Conservation (phyloP, 169 alveolate genomes). For the Plasmodium adleri region DNA sequence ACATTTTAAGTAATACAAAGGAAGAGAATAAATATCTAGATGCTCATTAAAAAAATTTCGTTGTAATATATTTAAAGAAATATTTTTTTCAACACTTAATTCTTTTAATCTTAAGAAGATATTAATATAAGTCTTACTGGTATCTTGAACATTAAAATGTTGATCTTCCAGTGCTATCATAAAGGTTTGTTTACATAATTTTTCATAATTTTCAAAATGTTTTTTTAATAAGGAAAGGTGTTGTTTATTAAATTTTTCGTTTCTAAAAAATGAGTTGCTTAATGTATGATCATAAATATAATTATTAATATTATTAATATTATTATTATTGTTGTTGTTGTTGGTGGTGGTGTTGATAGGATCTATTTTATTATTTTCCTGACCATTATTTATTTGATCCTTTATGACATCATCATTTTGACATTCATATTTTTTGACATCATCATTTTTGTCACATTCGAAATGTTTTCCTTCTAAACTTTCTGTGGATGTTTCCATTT, state of each 20-base stretch:
- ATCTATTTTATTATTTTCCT: too few relatives aligned
- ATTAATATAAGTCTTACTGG: slow-evolving; percentile 29
- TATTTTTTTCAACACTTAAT: not conserved
- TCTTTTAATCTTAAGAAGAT: slow-evolving; percentile 27
- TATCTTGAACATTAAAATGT: slow-evolving; percentile 40
- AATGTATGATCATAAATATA: not conserved
- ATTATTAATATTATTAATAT: not conserved
- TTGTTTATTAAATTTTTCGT: too few relatives aligned
- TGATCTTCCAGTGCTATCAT: slow-evolving; percentile 13
- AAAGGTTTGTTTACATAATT: slow-evolving; percentile 15
- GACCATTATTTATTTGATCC: too few relatives aligned
- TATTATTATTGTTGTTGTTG: not conserved
- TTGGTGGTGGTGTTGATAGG: not conserved
- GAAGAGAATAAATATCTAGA: slow-evolving; percentile 9
- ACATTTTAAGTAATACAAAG: slow-evolving; percentile 40
- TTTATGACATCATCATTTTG: too few relatives aligned
- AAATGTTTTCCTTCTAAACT: too few relatives aligned
- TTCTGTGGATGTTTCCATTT: not conserved
- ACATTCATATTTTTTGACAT: too few relatives aligned
- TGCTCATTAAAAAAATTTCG: slow-evolving; percentile 28
- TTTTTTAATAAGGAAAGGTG: not conserved
- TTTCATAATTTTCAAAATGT: slow-evolving; percentile 13
- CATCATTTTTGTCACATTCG: too few relatives aligned
- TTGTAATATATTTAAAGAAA: slow-evolving; percentile 1
- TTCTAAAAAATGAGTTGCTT: not conserved